Evolutionary conservation across 1,284 basidiomycete genomes (phyloP), one percentile per base, ranked within the genome.

Genomic region (Chondrostereum purpureum): DNA sequence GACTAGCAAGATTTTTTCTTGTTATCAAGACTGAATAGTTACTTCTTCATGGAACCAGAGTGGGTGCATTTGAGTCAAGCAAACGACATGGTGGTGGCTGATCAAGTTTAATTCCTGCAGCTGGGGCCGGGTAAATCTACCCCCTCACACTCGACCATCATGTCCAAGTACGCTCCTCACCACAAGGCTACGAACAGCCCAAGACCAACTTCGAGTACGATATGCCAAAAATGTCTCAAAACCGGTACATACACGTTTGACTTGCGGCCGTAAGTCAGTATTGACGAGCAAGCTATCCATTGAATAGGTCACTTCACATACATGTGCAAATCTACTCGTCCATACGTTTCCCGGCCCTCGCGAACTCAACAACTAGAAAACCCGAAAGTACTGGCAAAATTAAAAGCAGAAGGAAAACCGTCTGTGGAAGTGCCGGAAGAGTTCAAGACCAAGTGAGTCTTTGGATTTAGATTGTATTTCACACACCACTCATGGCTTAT

Each of bases 81-180:
- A n/a, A n/a, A n/a, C n/a, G n/a, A n/a, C n/a, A n/a, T n/a, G n/a
- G n/a, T n/a, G n/a, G n/a, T n/a, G n/a, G n/a, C n/a, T n/a, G n/a
- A n/a, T n/a, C n/a, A n/a, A n/a, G n/a, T n/a, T n/a, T n/a, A n/a
- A n/a, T n/a, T n/a, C n/a, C n/a, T n/a, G n/a, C n/a, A n/a, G n/a
- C n/a, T n/a, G n/a, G n/a, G n/a, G n/a, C n/a, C n/a, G n/a, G n/a
- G n/a, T n/a, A n/a, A n/a, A n/a, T n/a, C n/a, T n/a, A n/a, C n/a
- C n/a, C n/a, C n/a, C n/a, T n/a, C n/a, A n/a, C n/a, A n/a, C n/a
- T n/a, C n/a, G n/a, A 31, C 27, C 27, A 31, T n/a, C 27, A 88
- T 88, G 85, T 88, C 85, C 46, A 88, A 83, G 62, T 88, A 75
- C 60, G 85, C 85, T n/a, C 86, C 85, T 1, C 86, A 88, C 57